Percentiles rank a stretch among this genome's conserved stretches.
Conservation (phyloP, 2,329 filamentous ascomycete species). For the Diaporthe ilicicola region DNA sequence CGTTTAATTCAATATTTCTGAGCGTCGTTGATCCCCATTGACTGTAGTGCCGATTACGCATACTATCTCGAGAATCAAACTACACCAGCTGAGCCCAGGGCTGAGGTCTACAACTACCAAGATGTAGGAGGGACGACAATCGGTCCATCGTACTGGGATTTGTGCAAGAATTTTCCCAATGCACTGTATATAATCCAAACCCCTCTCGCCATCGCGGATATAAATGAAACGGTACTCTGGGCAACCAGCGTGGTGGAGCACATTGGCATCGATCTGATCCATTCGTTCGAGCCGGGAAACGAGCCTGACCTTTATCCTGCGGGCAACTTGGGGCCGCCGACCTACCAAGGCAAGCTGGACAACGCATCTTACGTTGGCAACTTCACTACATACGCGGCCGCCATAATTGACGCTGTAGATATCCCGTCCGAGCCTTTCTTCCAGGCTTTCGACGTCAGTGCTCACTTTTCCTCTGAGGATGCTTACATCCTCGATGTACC, state of each 20-base stretch:
- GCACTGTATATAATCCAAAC: constrained; percentile 47
- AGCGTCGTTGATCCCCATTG: not conserved
- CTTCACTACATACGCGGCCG: constrained; percentile 44
- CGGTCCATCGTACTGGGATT: constrained; percentile 45
- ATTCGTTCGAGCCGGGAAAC: constrained; percentile 47
- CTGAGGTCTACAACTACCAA: constrained; percentile 46
- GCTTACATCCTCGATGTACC: constrained; percentile 41
- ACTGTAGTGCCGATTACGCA: constrained; percentile 44
- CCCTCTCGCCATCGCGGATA: constrained; percentile 45
- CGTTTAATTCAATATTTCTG: not conserved
- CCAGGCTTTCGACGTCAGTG: constrained; percentile 46
- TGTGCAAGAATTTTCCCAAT: constrained; percentile 42
- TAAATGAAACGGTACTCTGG: constrained; percentile 47
- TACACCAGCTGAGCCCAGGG: constrained; percentile 42
- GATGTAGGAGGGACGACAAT: constrained; percentile 46
- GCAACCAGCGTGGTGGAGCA: constrained; percentile 40
- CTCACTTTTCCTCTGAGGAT: constrained; percentile 39
- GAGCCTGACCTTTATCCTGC: constrained; percentile 46
- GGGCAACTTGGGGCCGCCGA: constrained; percentile 42
- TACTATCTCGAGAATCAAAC: constrained; percentile 44
- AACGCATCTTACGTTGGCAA: constrained; percentile 48
- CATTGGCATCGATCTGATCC: constrained; percentile 44
- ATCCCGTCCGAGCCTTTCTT: constrained; percentile 43
- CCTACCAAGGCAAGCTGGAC: constrained; percentile 44
- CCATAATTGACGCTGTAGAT: constrained; percentile 40